Evolutionary conservation across 1,284 basidiomycete species (phyloP), one percentile per base, ranked within the genome.

Genomic region (Filobasidium uniguttulatum): DNA sequence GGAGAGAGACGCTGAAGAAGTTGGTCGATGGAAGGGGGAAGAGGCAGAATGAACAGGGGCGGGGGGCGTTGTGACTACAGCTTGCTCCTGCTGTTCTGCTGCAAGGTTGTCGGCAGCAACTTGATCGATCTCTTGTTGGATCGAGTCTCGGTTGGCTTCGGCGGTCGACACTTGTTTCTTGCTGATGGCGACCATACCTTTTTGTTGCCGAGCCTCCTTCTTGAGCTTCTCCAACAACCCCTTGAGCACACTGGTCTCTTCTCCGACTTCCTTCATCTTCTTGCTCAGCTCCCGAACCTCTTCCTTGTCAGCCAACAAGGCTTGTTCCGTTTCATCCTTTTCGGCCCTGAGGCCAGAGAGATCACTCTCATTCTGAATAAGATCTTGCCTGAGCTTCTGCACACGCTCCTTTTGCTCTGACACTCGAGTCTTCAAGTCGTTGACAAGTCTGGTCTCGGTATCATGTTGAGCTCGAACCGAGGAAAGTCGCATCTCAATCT

Each of bases 151-250:
- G 57, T 89, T 84, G 0, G 75, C 72, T 67, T 97, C 91, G 45
- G 86, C 84, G 0, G 84, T 80, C 14, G 77, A 78, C 20, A 98
- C 73, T 71, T 98, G 94, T 70, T 98, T 98, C 73, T 83, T 84
- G 8, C 86, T 84, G 64, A 98, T 94, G 3, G 90, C 89, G 14
- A 91, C 75, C 51, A 94, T 74, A 12, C 93, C 94, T 68, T 90
- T 94, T 69, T 97, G 90, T 65, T 94, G 88, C 63, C 94, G 83
- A 0, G 85, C 86, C 45, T 97, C 90, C 70, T 90, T 96, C 72
- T 82, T 89, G 43, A 80, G 67, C 71, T 87, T 91, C 66, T 97
- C 94, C 36, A 90, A 72, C 56, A 85, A 80, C 8, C 71, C 73
- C 69, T 85, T 90, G 49, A 85, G 66, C 7, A 71, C 66, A 40